Evolutionary conservation across 2,329 filamentous ascomycete species (phyloP).

Genomic region (Colletotrichum neosansevieriae): DNA sequence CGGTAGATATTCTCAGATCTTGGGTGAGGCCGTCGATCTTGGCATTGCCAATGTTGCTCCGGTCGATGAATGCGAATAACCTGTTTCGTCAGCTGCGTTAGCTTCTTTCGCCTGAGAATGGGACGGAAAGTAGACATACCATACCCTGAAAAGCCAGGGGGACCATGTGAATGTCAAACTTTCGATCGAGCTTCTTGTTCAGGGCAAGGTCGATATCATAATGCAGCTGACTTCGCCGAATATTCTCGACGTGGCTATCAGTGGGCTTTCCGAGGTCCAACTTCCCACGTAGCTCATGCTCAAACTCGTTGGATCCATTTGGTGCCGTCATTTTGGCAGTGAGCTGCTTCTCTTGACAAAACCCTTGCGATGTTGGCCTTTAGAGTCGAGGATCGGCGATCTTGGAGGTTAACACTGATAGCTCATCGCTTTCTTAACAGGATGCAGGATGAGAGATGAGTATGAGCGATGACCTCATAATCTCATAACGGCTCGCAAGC

Average conservation of each 20-base stretch:
- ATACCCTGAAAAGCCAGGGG: conserved; percentile 4
- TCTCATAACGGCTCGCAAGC: too few species aligned
- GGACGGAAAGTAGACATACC: neutral
- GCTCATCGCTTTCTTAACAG: too few species aligned
- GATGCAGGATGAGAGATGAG: too few species aligned
- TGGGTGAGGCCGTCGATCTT: conserved; percentile 56
- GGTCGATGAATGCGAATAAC: conserved; percentile 67
- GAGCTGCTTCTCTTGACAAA: too few species aligned
- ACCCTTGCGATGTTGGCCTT: too few species aligned
- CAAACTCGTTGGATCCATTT: too few species aligned
- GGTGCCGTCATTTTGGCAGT: too few species aligned
- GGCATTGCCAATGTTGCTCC: conserved; percentile 63
- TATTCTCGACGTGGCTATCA: neutral
- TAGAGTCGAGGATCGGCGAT: too few species aligned
- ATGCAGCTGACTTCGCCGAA: conserved; percentile 17
- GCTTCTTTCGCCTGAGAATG: neutral
- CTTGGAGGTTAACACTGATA: too few species aligned
- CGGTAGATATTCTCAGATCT: conserved; percentile 59
- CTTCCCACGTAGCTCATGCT: too few species aligned
- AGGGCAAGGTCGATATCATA: conserved; percentile 33
- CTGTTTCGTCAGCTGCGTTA: conserved; percentile 20
- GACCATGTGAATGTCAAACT: conserved; percentile 43
- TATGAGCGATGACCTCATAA: too few species aligned
- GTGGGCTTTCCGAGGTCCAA: conserved; percentile 19
- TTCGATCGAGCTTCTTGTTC: conserved; percentile 43